These are phyloP conservation scores for Nicotiana attenuata DNA, from an alignment of 257 asterid species.

Conservation along the genomic window DNA sequence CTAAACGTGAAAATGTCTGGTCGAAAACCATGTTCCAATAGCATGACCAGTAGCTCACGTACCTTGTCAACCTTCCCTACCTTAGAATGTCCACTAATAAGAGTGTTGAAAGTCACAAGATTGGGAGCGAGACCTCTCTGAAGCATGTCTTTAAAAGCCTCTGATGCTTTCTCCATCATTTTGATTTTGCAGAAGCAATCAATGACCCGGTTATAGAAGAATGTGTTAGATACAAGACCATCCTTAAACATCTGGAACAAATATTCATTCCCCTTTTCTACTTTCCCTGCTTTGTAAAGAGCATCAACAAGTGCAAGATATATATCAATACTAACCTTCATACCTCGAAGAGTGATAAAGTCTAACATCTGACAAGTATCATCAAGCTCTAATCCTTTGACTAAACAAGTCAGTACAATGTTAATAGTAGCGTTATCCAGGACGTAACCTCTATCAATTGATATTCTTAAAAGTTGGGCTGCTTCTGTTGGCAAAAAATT, in stretches of 20 bases:
- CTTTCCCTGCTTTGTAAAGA: slow-evolving; percentile 48
- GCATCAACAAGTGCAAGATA: slow-evolving; percentile 54
- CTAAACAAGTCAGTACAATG: slow-evolving; percentile 52
- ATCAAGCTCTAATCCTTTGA: slow-evolving; percentile 56
- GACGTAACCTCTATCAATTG: slow-evolving; percentile 48
- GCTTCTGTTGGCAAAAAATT: slow-evolving; percentile 41
- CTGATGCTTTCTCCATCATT: slow-evolving; percentile 55
- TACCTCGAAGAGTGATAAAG: slow-evolving; percentile 35
- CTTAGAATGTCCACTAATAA: slow-evolving; percentile 66
- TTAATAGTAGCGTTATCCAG: slow-evolving; percentile 55
- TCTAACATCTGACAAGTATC: slow-evolving; percentile 61
- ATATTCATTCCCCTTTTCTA: slow-evolving; percentile 50
- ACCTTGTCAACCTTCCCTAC: slow-evolving; percentile 45
- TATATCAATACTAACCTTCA: slow-evolving; percentile 45
- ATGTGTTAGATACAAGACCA: slow-evolving; percentile 43
- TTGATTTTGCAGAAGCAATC: slow-evolving; percentile 80
- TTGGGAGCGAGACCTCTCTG: slow-evolving; percentile 51
- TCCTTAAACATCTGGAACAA: slow-evolving; percentile 38
- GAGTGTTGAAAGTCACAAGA: slow-evolving; percentile 73
- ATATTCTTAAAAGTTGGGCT: slow-evolving; percentile 43
- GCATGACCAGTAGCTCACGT: slow-evolving; percentile 47
- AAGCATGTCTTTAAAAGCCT: slow-evolving; percentile 50
- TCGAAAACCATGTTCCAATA: slow-evolving; percentile 46
- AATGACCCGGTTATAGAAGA: slow-evolving; percentile 63
- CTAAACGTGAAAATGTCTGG: slow-evolving; percentile 80